Conservation (phyloP, 176 grass and related monocot species). For the sorghum (Sorghum bicolor) region Sorghum_bicolor_NCBIv3 NC_012879.2:11764501-11765000, state of each 20-base stretch:
- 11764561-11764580: conserved; percentile 88
- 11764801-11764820: conserved; percentile 91
- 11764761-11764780: conserved; percentile 72
- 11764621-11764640: neutral
- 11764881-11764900: neutral
- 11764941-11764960: neutral
- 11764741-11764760: conserved; percentile 95
- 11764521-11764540: conserved; percentile 97
- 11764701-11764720: conserved; percentile 98
- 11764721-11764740: conserved; percentile 90
- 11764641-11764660: neutral
- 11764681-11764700: conserved; percentile 94
- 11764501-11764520: conserved; percentile 97
- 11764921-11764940: neutral
- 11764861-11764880: neutral
- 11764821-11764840: conserved; percentile 44
- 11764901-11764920: neutral
- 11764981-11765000: no score
- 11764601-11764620: neutral
- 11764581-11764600: conserved; percentile 93
- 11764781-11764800: conserved; percentile 95
- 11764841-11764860: neutral
- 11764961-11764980: no score
- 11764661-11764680: neutral
- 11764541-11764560: conserved; percentile 80